These are phyloP conservation scores for Vitis rupestris DNA, from an alignment of 164 flowering plant genomes.

Conservation along the genomic window DNA sequence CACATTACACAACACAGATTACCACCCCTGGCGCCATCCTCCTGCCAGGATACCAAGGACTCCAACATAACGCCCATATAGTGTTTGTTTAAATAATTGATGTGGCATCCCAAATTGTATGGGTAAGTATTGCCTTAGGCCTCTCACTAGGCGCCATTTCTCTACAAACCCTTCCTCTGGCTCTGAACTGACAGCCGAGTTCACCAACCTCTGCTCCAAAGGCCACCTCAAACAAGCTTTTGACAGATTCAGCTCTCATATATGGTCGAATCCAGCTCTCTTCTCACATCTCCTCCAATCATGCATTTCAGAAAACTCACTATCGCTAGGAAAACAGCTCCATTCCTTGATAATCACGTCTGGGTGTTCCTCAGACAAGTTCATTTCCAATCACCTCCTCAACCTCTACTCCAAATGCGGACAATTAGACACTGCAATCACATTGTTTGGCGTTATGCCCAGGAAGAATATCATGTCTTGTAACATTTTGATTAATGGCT, in stretches of 20 bases:
- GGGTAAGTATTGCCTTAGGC: no score
- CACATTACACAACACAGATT: no score
- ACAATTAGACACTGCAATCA: conserved; percentile 22
- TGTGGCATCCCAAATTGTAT: no score
- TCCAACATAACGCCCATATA: no score
- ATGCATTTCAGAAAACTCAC: conserved; percentile 41
- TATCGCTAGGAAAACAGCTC: conserved; percentile 42
- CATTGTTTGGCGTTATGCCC: conserved; percentile 49
- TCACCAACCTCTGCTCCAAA: conserved; percentile 38
- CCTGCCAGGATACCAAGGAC: no score
- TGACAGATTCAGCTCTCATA: conserved; percentile 27
- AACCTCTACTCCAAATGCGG: conserved; percentile 60
- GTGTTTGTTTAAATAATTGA: no score
- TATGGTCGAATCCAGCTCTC: conserved; percentile 50
- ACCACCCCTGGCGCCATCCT: no score
- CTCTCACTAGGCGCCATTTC: no score
- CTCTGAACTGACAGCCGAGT: conserved; percentile 1
- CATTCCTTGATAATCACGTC: conserved; percentile 53
- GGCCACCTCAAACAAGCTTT: conserved; percentile 55
- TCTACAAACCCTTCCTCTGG: no score
- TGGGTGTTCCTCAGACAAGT: conserved; percentile 56
- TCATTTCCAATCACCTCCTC: conserved; percentile 58
- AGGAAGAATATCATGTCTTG: conserved; percentile 59
- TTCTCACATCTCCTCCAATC: conserved; percentile 55
- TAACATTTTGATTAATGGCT: conserved; percentile 63